Evolutionary conservation across 371 early-diverging fungal species (phyloP), one percentile per base, ranked within the genome.

Genomic region (Mortierella sp.): DNA sequence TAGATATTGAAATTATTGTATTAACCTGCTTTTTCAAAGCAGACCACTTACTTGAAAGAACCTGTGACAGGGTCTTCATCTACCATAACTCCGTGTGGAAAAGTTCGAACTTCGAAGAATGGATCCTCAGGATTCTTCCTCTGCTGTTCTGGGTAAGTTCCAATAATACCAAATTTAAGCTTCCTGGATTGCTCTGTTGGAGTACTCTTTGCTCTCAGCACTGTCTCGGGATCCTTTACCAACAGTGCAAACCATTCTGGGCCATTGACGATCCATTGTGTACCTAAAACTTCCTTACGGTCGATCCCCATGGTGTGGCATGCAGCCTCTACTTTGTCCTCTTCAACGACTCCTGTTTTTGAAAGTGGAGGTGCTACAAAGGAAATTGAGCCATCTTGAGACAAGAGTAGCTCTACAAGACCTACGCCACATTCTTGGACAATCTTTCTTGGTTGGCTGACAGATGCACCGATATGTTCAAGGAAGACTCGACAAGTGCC

Each of bases 391-490:
- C 40, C 61, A 59, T 64, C 61, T 15, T 49, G 37, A 26, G 64
- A 58, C 2, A 62, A 32, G 6, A 26, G 42, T 8, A 74, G 23
- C 40, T 68, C 60, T 2, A 74, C 68, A 2, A 74, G 45, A 17
- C 74, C 74, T 3, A 74, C 68, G n/a, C 68, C 74, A 49, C 74
- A 74, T 42, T 74, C 74, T 54, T 74, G 74, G 15, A 68, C 61
- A 51, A 74, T 28, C 64, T 57, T 74, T 17, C 37, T 49, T 54
- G 61, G 29, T 28, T 56, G 34, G 15, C 61, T 28, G 8, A n/a
- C 35, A 31, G 49, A 8, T n/a, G 37, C 37, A 6, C 56, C 10
- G n/a, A 59, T 59, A 32, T 74, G 45, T 17, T 74, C 60, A 53
- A 74, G 68, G 49, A 68, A 74, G 8, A 34, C 47, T 7, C 64